Evolutionary conservation across 2,329 filamentous ascomycete species (phyloP).

Genomic region (Lizonia empirigonia): DNA sequence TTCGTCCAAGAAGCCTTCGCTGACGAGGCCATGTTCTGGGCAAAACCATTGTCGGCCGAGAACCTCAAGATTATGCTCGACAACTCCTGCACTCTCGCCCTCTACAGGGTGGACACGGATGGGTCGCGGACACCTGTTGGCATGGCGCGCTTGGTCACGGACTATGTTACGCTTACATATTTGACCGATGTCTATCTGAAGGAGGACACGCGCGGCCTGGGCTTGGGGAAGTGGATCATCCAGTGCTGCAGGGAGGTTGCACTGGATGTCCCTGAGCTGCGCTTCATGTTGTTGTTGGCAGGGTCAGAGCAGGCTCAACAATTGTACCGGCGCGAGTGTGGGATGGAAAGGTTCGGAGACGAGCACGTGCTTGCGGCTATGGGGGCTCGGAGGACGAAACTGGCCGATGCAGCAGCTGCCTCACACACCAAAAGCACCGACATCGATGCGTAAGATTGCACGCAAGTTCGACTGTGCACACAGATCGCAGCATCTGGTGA

Average conservation of each 20-base stretch:
- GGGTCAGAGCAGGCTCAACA: conserved; percentile 31
- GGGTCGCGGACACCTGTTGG: conserved; percentile 55
- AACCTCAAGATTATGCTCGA: conserved; percentile 34
- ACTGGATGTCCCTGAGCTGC: conserved; percentile 63
- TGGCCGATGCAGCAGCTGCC: conserved; percentile 21
- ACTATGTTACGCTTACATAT: conserved; percentile 71
- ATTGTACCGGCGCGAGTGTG: conserved; percentile 37
- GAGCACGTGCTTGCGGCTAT: conserved; percentile 32
- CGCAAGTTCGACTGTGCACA: conserved; percentile 26
- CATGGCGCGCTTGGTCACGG: conserved; percentile 69
- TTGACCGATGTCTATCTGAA: conserved; percentile 72
- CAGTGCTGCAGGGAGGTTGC: conserved; percentile 63
- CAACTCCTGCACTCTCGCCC: conserved; percentile 42
- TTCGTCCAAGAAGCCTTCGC: conserved; percentile 41
- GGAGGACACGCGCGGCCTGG: conserved; percentile 63
- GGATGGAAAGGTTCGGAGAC: conserved; percentile 33
- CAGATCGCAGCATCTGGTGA: conserved; percentile 27
- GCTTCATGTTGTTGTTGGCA: conserved; percentile 47
- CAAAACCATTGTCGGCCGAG: conserved; percentile 29
- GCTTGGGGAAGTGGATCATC: conserved; percentile 70
- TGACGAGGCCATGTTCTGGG: conserved; percentile 40
- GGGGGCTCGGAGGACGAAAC: conserved; percentile 31
- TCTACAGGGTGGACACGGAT: conserved; percentile 26
- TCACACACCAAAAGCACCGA: conserved; percentile 12
- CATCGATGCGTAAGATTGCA: conserved; percentile 16